A percentile compares a stretch with the other conserved stretches of the same genome.
Evolutionary conservation across 2,329 filamentous ascomycete species (phyloP).

Genomic region (Aspergillus latus): DNA sequence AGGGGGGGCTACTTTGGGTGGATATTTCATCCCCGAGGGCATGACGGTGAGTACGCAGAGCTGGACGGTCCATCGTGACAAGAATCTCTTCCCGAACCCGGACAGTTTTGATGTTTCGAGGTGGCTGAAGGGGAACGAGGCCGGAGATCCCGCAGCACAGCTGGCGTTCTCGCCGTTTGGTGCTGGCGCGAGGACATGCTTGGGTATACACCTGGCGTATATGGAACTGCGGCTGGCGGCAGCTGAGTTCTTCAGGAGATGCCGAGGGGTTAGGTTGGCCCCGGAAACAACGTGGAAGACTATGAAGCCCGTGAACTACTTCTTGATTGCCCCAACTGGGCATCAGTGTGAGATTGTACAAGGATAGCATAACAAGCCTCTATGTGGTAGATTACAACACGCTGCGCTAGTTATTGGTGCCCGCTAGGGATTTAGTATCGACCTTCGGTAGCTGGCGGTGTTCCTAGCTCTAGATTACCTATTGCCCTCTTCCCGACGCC

Average conservation of each 20-base stretch:
- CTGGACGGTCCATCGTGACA: slow-evolving; percentile 56
- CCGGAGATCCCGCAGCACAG: slow-evolving; percentile 26
- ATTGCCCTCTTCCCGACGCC: too few relatives aligned
- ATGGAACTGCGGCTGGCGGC: slow-evolving; percentile 55
- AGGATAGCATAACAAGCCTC: not conserved
- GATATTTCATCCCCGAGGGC: slow-evolving; percentile 50
- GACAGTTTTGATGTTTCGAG: slow-evolving; percentile 52
- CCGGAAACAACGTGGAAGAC: slow-evolving; percentile 23
- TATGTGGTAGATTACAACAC: not conserved
- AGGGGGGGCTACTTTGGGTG: slow-evolving; percentile 42
- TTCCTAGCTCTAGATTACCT: too few relatives aligned
- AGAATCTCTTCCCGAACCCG: slow-evolving; percentile 48
- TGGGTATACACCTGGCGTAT: slow-evolving; percentile 65
- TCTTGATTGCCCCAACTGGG: slow-evolving; percentile 42
- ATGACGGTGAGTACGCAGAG: slow-evolving; percentile 53
- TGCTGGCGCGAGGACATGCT: slow-evolving; percentile 64
- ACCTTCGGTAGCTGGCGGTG: too few relatives aligned
- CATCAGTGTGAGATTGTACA: slow-evolving; percentile 39
- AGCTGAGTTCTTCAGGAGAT: slow-evolving; percentile 51
- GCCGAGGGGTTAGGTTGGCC: slow-evolving; percentile 10
- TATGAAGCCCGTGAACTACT: slow-evolving; percentile 47
- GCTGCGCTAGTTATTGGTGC: not conserved
- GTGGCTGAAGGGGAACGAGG: slow-evolving; percentile 47
- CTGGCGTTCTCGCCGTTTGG: slow-evolving; percentile 67
- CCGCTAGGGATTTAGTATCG: too few relatives aligned